These are phyloP conservation scores for Noccaea bulbosa DNA, from an alignment of 345 rosid genomes.

Conservation along the genomic window DNA sequence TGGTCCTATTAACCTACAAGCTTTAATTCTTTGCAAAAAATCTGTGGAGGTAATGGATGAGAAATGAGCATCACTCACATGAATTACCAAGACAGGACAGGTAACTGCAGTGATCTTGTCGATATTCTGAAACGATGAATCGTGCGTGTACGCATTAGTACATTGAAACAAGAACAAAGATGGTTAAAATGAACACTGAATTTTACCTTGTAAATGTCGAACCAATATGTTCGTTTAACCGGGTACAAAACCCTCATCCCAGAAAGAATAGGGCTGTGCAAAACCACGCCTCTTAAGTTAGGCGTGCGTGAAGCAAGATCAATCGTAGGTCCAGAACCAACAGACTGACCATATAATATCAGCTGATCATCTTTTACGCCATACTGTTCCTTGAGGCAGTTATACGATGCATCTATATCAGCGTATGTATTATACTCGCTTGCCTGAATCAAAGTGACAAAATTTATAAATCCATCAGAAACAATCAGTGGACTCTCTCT, in stretches of 20 bases:
- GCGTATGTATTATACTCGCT: slow-evolving; percentile 92
- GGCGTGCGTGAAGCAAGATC: slow-evolving; percentile 89
- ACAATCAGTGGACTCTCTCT: background rate
- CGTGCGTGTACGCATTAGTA: background rate
- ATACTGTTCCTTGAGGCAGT: slow-evolving; percentile 82
- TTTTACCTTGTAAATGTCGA: slow-evolving; percentile 93
- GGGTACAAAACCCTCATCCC: slow-evolving; percentile 95
- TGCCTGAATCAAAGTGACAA: slow-evolving; percentile 65
- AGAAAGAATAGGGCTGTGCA: slow-evolving; percentile 95
- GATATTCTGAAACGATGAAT: slow-evolving; percentile 66
- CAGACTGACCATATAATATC: slow-evolving; percentile 95
- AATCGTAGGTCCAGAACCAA: slow-evolving; percentile 96
- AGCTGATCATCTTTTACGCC: slow-evolving; percentile 87
- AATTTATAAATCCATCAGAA: slow-evolving; percentile 17
- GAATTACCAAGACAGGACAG: slow-evolving; percentile 83
- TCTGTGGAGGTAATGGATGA: slow-evolving; percentile 12
- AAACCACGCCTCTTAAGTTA: slow-evolving; percentile 81
- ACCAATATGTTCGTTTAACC: slow-evolving; percentile 93
- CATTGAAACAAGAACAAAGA: slow-evolving; percentile 17
- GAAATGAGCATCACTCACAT: slow-evolving; percentile 61
- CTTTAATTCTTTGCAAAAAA: slow-evolving; percentile 2
- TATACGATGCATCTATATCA: slow-evolving; percentile 84
- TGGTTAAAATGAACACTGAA: background rate
- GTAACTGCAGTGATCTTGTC: slow-evolving; percentile 81
- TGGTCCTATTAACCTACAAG: slow-evolving; percentile 24